Base-by-base conservation (phyloP, 192 early-diverging fungal species). In the Linnemannia hyalina region DNA sequence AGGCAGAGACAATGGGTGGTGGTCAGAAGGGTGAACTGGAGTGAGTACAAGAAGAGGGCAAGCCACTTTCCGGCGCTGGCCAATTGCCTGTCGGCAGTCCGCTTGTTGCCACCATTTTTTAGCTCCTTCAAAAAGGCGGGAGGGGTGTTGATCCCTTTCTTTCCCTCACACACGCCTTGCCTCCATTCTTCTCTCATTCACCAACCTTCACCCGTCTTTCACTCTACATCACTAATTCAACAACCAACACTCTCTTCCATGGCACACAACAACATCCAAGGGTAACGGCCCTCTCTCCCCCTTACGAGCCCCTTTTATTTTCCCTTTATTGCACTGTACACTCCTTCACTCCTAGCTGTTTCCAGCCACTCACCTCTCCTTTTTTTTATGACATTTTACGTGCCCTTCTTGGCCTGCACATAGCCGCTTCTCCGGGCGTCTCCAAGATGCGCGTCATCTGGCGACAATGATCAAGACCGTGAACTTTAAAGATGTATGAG, bases 401-500 rank as follows among this genome's bases (percentile, higher is more conserved):
- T 52, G 18, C 18, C 15, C 15, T 52, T 52, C 11, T 35, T 36
- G 32, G 47, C 35, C 13, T 55, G 6, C 35, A 23, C 29, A 69
- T 29, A 86, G 84, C 42, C 42, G 49, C 15, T 86, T 86, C 65
- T 70, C 55, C 1, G 84, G 75, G 1, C 78, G 84, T 6, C 74
- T 86, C 22, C 74, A 75, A 16, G 81, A 86, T 20, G 79, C 81
- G 47, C 78, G 75, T n/a, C 75, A 78, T 38, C 63, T 86, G 11
- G 78, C 84, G 22, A 80, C 79, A 1, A 71, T 86, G 18, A 72
- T 86, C 44, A 86, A 86, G 32, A 81, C 84, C 0, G 78, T 86
- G 13, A 69, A 86, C 38, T 81, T 81, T 32, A 86, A 86, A 71
- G 84, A 86, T 41, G 84, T 86, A 86, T 74, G 78, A 1, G 35